Evolutionary conservation across 768 basidiomycete species (phyloP).

Genomic region (Pholiota microspora): DNA sequence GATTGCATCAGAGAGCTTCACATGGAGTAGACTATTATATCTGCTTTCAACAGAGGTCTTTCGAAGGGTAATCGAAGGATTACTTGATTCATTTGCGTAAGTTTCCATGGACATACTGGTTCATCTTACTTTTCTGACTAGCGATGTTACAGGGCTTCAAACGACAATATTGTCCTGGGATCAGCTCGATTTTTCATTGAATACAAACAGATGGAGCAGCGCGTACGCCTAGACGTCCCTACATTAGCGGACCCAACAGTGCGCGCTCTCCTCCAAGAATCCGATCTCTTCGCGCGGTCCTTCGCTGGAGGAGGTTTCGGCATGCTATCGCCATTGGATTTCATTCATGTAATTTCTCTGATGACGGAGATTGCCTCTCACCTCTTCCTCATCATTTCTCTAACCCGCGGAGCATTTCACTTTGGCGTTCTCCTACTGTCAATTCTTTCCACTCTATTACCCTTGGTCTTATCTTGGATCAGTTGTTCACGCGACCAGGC

Average conservation of each 20-base stretch:
- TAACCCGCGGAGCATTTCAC: constrained; percentile 57
- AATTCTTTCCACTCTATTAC: constrained; percentile 57
- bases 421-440: constrained; percentile 59
- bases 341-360: constrained; percentile 70
- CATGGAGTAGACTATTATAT: constrained; percentile 60
- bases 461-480: constrained; percentile 55
- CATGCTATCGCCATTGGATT: constrained; percentile 76
- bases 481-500: constrained; percentile 37
- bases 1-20: constrained; percentile 69
- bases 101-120: constrained; percentile 26
- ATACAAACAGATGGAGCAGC: constrained; percentile 74
- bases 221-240: constrained; percentile 75
- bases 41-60: constrained; percentile 62
- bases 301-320: constrained; percentile 79
- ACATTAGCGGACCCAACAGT: constrained; percentile 71
- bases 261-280: constrained; percentile 81
- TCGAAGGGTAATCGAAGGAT: constrained; percentile 60
- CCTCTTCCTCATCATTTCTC: constrained; percentile 61
- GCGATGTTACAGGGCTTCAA: constrained; percentile 37
- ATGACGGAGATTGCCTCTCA: constrained; percentile 73
- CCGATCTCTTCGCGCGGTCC: constrained; percentile 81
- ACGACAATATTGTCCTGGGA: constrained; percentile 71
- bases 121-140: not conserved
- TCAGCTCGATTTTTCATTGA: constrained; percentile 76
- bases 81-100: constrained; percentile 73